Evolutionary conservation across 2,329 filamentous ascomycete genomes (phyloP).

Genomic region (Dactylellina drechsleri): DNA sequence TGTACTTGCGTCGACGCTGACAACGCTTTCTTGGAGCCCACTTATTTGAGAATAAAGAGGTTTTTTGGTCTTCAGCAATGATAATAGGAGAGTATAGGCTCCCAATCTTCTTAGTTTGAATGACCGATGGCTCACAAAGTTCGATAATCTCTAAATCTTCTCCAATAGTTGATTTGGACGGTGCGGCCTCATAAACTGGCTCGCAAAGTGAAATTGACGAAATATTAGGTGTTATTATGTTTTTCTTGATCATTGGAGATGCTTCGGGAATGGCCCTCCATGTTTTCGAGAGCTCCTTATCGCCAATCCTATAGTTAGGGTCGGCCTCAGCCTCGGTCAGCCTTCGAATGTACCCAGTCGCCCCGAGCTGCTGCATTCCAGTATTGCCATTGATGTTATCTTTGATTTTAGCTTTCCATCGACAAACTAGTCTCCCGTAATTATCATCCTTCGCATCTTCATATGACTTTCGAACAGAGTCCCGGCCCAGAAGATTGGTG

Average conservation of each 20-base stretch:
- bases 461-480: slow-evolving; percentile 39
- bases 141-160: neutral
- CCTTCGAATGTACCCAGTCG: slow-evolving; percentile 55
- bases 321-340: slow-evolving; percentile 59
- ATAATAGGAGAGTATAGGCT: neutral
- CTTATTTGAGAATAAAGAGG: neutral
- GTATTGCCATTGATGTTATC: slow-evolving; percentile 58
- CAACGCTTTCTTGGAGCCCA: neutral
- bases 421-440: slow-evolving; percentile 60
- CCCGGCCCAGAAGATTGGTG: slow-evolving; percentile 38
- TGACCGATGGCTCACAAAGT: neutral
- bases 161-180: neutral
- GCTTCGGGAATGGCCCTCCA: slow-evolving; percentile 54
- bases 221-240: neutral
- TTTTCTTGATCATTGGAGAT: slow-evolving; percentile 8
- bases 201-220: neutral
- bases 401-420: slow-evolving; percentile 60
- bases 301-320: slow-evolving; percentile 58
- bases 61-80: neutral
- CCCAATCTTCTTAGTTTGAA: neutral
- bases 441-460: slow-evolving; percentile 58
- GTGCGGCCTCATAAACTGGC: neutral
- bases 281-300: slow-evolving; percentile 55
- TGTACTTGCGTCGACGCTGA: slow-evolving; percentile 65
- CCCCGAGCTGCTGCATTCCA: slow-evolving; percentile 55